Evolutionary conservation across 2,329 filamentous ascomycete species (phyloP).

Genomic region (Cercospora sesami): DNA sequence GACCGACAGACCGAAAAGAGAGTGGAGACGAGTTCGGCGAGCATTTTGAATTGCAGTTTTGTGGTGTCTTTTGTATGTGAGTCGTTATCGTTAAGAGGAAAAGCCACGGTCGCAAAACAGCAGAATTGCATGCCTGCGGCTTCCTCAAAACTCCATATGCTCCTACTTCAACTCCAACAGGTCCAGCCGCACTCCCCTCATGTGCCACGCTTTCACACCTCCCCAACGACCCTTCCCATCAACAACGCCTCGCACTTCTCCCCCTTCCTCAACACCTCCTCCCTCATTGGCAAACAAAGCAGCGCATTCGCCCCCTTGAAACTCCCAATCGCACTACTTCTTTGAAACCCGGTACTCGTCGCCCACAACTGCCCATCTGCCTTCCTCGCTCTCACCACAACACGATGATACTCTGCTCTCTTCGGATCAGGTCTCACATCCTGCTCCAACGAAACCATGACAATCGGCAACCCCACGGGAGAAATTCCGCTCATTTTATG

Average conservation of each 20-base stretch:
- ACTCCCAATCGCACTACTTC: constrained; percentile 87
- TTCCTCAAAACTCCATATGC: too few species aligned
- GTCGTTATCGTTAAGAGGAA: too few species aligned
- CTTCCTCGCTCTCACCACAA: constrained; percentile 61
- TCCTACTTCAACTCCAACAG: too few species aligned
- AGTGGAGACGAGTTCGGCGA: too few species aligned
- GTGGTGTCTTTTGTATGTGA: too few species aligned
- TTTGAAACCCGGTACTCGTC: constrained; percentile 81
- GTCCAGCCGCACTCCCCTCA: too few species aligned
- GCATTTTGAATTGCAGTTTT: too few species aligned
- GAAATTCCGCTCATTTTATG: constrained; percentile 72
- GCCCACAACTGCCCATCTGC: constrained; percentile 69
- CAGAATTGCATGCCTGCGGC: too few species aligned
- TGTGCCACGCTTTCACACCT: background rate
- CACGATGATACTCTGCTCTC: constrained; percentile 88
- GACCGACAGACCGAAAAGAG: too few species aligned
- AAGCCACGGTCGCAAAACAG: too few species aligned
- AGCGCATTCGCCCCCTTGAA: constrained; percentile 85
- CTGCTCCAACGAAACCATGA: constrained; percentile 70
- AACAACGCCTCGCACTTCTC: constrained; percentile 73
- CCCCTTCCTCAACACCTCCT: constrained; percentile 67
- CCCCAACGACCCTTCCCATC: constrained; percentile 58
- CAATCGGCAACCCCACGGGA: constrained; percentile 67
- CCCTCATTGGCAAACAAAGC: constrained; percentile 68
- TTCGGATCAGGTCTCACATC: constrained; percentile 72